A percentile compares a stretch with the other conserved stretches of the same genome.
Evolutionary conservation across 805 yeast species (phyloP).

Genomic region (Sugiyamaella smithiae): DNA sequence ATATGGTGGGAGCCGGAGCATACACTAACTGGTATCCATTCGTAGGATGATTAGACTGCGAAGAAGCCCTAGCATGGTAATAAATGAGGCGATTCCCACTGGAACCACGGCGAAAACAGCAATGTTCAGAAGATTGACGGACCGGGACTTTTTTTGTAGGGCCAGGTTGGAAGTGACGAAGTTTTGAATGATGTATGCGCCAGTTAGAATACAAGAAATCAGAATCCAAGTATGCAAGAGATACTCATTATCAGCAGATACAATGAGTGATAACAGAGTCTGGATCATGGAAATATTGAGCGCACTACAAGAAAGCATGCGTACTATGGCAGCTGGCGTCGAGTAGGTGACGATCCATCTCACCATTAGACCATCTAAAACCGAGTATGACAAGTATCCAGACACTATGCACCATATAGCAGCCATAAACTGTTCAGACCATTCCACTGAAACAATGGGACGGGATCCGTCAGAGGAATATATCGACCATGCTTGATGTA

Average conservation of each 20-base stretch:
- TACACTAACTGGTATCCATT: slow-evolving; percentile 42
- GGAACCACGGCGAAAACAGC: slow-evolving; percentile 98
- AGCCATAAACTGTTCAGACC: slow-evolving; percentile 76
- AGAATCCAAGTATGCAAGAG: slow-evolving; percentile 88
- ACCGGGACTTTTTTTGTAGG: slow-evolving; percentile 49
- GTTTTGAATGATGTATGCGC: slow-evolving; percentile 78
- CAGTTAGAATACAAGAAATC: slow-evolving; percentile 79
- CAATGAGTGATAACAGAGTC: slow-evolving; percentile 58
- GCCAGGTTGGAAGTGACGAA: slow-evolving; percentile 70
- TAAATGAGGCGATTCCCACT: slow-evolving; percentile 88
- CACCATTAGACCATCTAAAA: slow-evolving; percentile 84
- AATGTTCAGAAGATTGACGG: slow-evolving; percentile 82
- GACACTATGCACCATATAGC: slow-evolving; percentile 93
- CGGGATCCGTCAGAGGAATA: slow-evolving; percentile 27
- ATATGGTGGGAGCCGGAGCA: not conserved
- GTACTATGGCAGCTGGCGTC: slow-evolving; percentile 79
- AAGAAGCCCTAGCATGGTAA: slow-evolving; percentile 83
- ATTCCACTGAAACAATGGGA: slow-evolving; percentile 56
- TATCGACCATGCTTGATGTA: slow-evolving; percentile 34
- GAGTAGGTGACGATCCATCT: slow-evolving; percentile 90
- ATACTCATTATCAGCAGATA: slow-evolving; percentile 65
- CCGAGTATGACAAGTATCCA: slow-evolving; percentile 77
- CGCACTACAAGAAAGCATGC: slow-evolving; percentile 81
- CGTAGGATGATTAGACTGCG: slow-evolving; percentile 73
- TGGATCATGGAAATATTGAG: slow-evolving; percentile 69